These are phyloP conservation scores for Prillingera fragicola DNA, from an alignment of 1,284 basidiomycete genomes.

Conservation along the genomic window DNA sequence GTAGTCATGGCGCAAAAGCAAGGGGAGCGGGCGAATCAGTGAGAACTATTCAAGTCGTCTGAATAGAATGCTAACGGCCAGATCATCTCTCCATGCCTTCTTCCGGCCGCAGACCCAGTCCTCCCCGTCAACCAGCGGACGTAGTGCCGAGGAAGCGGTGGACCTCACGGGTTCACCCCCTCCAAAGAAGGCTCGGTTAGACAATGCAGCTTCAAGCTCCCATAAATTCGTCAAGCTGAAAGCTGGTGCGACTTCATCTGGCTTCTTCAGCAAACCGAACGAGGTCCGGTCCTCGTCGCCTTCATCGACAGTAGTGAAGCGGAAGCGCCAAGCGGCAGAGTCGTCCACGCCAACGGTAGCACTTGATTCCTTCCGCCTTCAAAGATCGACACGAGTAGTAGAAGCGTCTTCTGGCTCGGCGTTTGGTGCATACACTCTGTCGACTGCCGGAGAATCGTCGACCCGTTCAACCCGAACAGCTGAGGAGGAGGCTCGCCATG, in stretches of 20 bases:
- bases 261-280: slow-evolving; percentile 21
- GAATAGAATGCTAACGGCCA: slow-evolving; percentile 4
- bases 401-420: slow-evolving; percentile 23
- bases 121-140: slow-evolving; percentile 11
- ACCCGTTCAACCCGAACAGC: slow-evolving; percentile 10
- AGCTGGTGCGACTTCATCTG: slow-evolving; percentile 13
- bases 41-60: not conserved
- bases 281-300: no score
- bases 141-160: slow-evolving; percentile 19
- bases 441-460: not conserved
- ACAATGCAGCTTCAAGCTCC: not conserved
- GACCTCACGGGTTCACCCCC: slow-evolving; percentile 34
- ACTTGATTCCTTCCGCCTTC: slow-evolving; percentile 22
- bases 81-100: slow-evolving; percentile 42
- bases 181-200: slow-evolving; percentile 24
- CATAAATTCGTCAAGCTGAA: not conserved
- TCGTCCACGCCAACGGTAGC: slow-evolving; percentile 1
- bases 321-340: no score
- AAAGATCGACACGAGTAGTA: not conserved
- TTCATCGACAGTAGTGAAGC: not conserved
- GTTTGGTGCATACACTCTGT: slow-evolving; percentile 20
- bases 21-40: slow-evolving; percentile 7
- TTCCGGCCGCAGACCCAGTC: slow-evolving; percentile 41
- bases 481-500: slow-evolving; percentile 32
- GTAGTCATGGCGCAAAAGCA: slow-evolving; percentile 6